A percentile compares a stretch with the other conserved stretches of the same genome.
These are phyloP conservation scores for Leucocoprinus sp. DNA, from an alignment of 768 basidiomycete genomes.

Conservation along the genomic window DNA sequence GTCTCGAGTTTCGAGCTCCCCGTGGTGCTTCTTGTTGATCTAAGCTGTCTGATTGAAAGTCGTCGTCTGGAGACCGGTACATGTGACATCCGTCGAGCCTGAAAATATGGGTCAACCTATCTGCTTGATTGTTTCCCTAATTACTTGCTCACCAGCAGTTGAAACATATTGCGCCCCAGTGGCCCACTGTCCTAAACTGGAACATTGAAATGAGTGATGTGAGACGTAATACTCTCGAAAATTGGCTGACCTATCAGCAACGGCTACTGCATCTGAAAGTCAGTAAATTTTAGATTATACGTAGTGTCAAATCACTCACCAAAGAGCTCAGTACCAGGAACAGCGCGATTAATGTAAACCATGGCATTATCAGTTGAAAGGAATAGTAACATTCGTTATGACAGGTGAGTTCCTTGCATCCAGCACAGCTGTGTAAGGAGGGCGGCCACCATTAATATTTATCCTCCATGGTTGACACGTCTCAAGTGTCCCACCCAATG, in stretches of 20 bases:
- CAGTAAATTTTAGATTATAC: slow-evolving; percentile 6
- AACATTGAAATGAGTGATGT: not conserved
- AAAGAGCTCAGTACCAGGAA: slow-evolving; percentile 27
- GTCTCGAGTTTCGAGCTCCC: slow-evolving; percentile 1
- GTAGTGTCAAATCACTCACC: slow-evolving; percentile 22
- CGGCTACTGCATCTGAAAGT: slow-evolving; percentile 22
- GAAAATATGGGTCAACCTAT: not conserved
- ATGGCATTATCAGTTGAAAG: slow-evolving; percentile 27
- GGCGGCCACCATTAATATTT: slow-evolving; percentile 32
- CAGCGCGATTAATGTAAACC: slow-evolving; percentile 35
- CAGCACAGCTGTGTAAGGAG: slow-evolving; percentile 37
- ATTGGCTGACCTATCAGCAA: slow-evolving; percentile 36
- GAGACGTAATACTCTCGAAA: not conserved
- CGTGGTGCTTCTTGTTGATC: slow-evolving; percentile 10
- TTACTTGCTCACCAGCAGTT: slow-evolving; percentile 21
- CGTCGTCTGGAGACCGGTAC: slow-evolving; percentile 20
- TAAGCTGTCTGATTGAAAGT: slow-evolving; percentile 17
- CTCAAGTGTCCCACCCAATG: slow-evolving; percentile 20
- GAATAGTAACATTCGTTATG: slow-evolving; percentile 35
- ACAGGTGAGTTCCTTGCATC: slow-evolving; percentile 28
- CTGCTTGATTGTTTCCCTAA: not conserved
- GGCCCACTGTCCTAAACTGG: slow-evolving; percentile 32
- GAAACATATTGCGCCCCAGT: slow-evolving; percentile 21
- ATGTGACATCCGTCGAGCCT: slow-evolving; percentile 24
- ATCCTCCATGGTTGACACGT: slow-evolving; percentile 43